Evolutionary conservation across 2,329 filamentous ascomycete genomes (phyloP), one percentile per base, ranked within the genome.

Genomic region (Truncatella angustata): DNA sequence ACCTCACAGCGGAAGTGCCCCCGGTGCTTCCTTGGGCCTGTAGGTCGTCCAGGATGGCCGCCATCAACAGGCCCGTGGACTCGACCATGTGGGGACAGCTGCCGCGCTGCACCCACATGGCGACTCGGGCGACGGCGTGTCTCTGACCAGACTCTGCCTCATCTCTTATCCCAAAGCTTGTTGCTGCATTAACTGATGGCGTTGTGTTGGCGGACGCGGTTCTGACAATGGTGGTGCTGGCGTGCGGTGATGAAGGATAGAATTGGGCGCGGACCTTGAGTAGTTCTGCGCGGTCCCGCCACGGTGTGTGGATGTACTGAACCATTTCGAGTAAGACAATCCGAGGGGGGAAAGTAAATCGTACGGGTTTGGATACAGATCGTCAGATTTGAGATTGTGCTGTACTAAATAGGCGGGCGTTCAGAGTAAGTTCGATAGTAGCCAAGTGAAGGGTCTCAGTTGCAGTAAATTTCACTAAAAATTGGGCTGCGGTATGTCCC

Each of bases 21-120:
- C 77, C 71, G 37, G 37, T 24, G 28, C 39, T 56, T 55, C 48
- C 51, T 53, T 53, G 56, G 57, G n/a, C 56, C 53, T 57, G 61
- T 62, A 75, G 74, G 70, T 91, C 88, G 63, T 84, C 81, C 48
- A 91, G 71, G 18, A 86, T 72, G 24, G 87, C 88, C 55, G 87
- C 84, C 58, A 82, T 82, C 54, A 94, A 74, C 56, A 91, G 79
- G 3, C 86, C 87, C 37, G 89, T 92, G 32, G 86, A 88, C 70
- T 93, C 89, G 50, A 93, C 81, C 69, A 91, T 78, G 72, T 93
- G 87, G 50, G 90, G 89, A 56, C 91, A 87, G 61, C 83, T 83
- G 57, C 85, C 85, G 65, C 87, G 82, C 63, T 87, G 80, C 78
- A 87, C 84, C 87, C 86, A 88, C 70, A 86, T 79, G 37, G 79